Conservation (phyloP, 1,284 basidiomycete species). For the Macrocystidia cucumis region DNA sequence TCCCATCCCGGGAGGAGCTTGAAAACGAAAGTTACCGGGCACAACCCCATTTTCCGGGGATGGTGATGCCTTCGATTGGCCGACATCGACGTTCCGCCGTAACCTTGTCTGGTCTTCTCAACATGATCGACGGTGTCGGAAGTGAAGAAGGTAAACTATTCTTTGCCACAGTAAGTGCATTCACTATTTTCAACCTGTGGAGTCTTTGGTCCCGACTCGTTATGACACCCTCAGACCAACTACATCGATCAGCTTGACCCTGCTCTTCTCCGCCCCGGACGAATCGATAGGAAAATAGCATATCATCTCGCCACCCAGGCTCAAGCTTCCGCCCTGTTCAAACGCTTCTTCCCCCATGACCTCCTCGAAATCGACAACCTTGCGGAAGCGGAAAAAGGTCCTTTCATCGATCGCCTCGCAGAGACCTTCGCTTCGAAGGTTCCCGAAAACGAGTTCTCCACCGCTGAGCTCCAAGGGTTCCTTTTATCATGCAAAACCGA, state of each 20-base stretch:
- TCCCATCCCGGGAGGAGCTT: conserved; percentile 33
- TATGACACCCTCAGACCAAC: too few relatives aligned
- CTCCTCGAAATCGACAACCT: conserved; percentile 8
- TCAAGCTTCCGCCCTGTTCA: conserved; percentile 43
- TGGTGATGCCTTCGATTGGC: conserved; percentile 8
- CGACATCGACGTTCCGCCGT: conserved; percentile 21
- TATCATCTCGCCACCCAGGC: conserved; percentile 37
- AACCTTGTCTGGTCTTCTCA: conserved; percentile 44
- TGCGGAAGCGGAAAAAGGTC: conserved; percentile 1
- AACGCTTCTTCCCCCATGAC: conserved; percentile 38
- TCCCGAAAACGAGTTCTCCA: conserved; percentile 75
- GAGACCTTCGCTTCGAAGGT: conserved; percentile 68
- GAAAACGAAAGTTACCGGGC: not conserved
- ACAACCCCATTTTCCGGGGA: conserved; percentile 5
- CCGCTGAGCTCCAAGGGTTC: conserved; percentile 84
- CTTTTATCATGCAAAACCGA: conserved; percentile 60
- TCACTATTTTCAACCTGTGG: conserved; percentile 2
- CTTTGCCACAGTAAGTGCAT: conserved; percentile 39
- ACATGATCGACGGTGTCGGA: conserved; percentile 47
- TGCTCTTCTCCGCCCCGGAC: conserved; percentile 42
- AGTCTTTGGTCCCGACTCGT: not conserved
- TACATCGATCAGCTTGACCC: conserved; percentile 44
- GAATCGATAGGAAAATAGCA: conserved; percentile 42
- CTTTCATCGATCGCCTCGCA: conserved; percentile 24
- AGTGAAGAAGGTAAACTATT: conserved; percentile 49